A percentile compares a stretch with the other conserved stretches of the same genome.
Evolutionary conservation across 148 eudicot genomes (phyloP).

Genomic region (Rhododendron ovatum): DNA sequence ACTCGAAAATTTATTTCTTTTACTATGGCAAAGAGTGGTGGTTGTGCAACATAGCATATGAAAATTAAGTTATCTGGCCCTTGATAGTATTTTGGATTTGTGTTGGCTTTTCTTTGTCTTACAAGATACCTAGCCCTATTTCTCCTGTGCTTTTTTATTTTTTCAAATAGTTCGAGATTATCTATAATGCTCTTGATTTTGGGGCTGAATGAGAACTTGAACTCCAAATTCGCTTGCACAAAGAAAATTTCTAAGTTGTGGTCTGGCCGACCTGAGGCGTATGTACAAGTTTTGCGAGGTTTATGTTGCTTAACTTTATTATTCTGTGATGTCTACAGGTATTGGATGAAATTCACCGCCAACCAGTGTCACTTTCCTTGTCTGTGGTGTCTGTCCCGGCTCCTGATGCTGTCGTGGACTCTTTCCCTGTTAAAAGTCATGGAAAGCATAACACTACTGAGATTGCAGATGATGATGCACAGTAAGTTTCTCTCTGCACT

Average conservation of each 20-base stretch:
- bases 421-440: slow-evolving; percentile 54
- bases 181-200: slow-evolving; percentile 60
- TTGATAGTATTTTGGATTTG: neutral
- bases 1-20: neutral
- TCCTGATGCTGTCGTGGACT: slow-evolving; percentile 68
- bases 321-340: slow-evolving; percentile 37
- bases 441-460: slow-evolving; percentile 32
- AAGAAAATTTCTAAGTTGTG: neutral
- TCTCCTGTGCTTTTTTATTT: neutral
- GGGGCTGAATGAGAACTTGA: slow-evolving; percentile 2
- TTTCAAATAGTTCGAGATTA: neutral
- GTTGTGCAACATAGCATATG: neutral
- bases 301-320: neutral
- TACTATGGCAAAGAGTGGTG: neutral
- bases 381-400: slow-evolving; percentile 71
- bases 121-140: neutral
- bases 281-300: neutral
- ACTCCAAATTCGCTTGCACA: neutral
- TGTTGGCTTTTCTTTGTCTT: neutral
- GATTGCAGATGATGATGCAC: slow-evolving; percentile 47
- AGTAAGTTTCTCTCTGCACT: slow-evolving; percentile 39
- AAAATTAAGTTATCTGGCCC: neutral
- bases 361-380: slow-evolving; percentile 64
- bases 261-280: neutral
- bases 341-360: slow-evolving; percentile 79